These are phyloP conservation scores for Diaporthe sp. DNA, from an alignment of 2,329 filamentous ascomycete species.

Conservation along the genomic window DNA sequence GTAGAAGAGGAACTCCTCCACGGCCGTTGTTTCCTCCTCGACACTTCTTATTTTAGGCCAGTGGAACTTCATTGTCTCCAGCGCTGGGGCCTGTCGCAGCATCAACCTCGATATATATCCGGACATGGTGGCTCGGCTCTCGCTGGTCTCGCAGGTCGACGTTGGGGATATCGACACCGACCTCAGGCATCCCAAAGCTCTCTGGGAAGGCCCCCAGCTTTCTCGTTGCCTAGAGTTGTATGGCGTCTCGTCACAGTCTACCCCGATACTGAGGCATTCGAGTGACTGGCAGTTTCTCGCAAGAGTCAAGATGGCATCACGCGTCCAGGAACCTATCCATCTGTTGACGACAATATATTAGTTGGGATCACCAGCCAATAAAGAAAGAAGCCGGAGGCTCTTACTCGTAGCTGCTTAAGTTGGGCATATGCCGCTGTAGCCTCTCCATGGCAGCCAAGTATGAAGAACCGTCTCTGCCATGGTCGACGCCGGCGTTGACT, in stretches of 20 bases:
- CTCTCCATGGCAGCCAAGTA: not conserved
- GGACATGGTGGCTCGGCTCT: slow-evolving; percentile 2
- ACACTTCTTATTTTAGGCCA: slow-evolving; percentile 4
- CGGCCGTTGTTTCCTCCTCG: not conserved
- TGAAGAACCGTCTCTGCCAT: not conserved
- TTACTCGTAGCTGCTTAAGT: slow-evolving; percentile 8
- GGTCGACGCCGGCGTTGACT: not conserved
- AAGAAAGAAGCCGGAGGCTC: not conserved
- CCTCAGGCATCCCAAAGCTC: not conserved
- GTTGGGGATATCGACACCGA: not conserved
- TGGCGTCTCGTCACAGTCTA: not conserved
- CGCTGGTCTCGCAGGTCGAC: not conserved
- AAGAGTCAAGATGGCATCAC: not conserved
- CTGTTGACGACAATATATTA: not conserved
- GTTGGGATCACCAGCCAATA: not conserved
- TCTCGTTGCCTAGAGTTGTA: not conserved
- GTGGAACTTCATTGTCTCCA: not conserved
- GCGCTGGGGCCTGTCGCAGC: not conserved
- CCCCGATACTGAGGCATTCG: slow-evolving; percentile 3
- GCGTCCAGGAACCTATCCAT: not conserved
- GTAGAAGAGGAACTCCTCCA: slow-evolving; percentile 11
- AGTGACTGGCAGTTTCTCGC: slow-evolving; percentile 2
- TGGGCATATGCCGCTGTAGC: not conserved
- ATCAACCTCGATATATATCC: not conserved
- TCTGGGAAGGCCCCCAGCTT: not conserved